These are phyloP conservation scores for Naganishia albida DNA, from an alignment of 1,284 basidiomycete genomes.

Conservation along the genomic window DNA sequence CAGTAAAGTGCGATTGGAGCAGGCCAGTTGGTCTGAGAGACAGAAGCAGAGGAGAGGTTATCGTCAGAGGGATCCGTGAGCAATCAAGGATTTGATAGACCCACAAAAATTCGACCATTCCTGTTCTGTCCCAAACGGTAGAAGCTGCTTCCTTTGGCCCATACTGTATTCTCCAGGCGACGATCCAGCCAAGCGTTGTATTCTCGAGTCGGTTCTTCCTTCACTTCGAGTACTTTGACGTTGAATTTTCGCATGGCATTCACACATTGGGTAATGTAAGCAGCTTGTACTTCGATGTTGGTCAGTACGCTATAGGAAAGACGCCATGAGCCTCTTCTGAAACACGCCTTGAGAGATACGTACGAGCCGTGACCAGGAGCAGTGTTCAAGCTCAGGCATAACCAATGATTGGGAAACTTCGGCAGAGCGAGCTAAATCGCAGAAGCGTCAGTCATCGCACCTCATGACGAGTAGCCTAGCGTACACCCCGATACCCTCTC, in stretches of 20 bases:
- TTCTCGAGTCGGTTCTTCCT: constrained; percentile 35
- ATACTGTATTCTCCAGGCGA: constrained; percentile 34
- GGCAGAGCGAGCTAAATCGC: constrained; percentile 26
- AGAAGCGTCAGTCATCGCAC: neutral
- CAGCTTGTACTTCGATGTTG: constrained; percentile 38
- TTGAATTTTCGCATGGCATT: constrained; percentile 24
- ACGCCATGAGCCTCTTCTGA: neutral
- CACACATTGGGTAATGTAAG: constrained; percentile 38
- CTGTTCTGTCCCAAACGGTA: constrained; percentile 31
- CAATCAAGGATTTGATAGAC: neutral
- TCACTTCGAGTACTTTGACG: constrained; percentile 36
- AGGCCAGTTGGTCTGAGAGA: constrained; percentile 34
- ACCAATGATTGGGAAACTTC: constrained; percentile 41
- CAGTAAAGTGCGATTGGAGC: constrained; percentile 34
- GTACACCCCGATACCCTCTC: constrained; percentile 32
- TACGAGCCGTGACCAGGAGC: constrained; percentile 37
- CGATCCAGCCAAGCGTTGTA: constrained; percentile 40
- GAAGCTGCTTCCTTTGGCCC: constrained; percentile 33
- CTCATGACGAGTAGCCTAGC: neutral
- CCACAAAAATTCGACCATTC: constrained; percentile 32
- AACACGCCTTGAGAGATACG: constrained; percentile 23
- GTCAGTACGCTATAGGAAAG: constrained; percentile 27
- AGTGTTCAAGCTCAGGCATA: constrained; percentile 42
- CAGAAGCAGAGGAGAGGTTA: neutral
- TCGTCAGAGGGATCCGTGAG: neutral